Evolutionary conservation across 208 protist genomes (phyloP), one percentile per base, ranked within the genome.

Genomic region (Phytomonas francai): DNA sequence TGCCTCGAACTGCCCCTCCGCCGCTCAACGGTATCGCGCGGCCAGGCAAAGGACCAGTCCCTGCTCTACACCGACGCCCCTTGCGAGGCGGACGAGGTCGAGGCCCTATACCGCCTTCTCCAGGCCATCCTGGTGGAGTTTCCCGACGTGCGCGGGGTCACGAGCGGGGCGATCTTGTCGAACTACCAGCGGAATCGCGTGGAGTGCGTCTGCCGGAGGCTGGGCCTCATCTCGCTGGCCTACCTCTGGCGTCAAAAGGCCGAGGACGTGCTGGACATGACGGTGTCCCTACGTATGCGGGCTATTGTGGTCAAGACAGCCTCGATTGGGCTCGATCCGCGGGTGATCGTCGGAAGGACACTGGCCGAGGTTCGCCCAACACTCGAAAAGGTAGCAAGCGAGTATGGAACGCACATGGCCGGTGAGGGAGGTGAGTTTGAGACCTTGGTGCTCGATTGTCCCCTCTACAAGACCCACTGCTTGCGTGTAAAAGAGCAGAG

Each of bases 401-500:
- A 79, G 56, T 92, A 97, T 42, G 82, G 86, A 7, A 76, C 79
- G 0, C 88, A 99, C 80, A 85, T 93, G n/a, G 99, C 98, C 65
- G 99, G 99, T 11, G 99, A 99, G 72, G 99, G 99, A 29, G 99
- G 99, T 31, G 98, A 99, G 84, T 99, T 98, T 86, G 99, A 99
- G 78, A 99, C 98, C 9, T 88, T 99, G n/a, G 94, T 97, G 19
- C 73, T 99, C 0, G 96, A 99, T 76, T 98, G 96, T 73, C 98
- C 98, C 0, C 74, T 99, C 12, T 93, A 87, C 66, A 59, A 14
- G 0, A 5, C 59, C 19, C 59, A 81, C 60, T 72, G 70, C 9
- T 69, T 94, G 30, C 63, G 66, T 0, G 74, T 92, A 63, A 63
- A 28, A 6, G 57, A 51, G n/a, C 31, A 88, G 14, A 45, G 72